Evolutionary conservation across 1,284 basidiomycete species (phyloP), one percentile per base, ranked within the genome.

Genomic region (Cryptococcus sp.): DNA sequence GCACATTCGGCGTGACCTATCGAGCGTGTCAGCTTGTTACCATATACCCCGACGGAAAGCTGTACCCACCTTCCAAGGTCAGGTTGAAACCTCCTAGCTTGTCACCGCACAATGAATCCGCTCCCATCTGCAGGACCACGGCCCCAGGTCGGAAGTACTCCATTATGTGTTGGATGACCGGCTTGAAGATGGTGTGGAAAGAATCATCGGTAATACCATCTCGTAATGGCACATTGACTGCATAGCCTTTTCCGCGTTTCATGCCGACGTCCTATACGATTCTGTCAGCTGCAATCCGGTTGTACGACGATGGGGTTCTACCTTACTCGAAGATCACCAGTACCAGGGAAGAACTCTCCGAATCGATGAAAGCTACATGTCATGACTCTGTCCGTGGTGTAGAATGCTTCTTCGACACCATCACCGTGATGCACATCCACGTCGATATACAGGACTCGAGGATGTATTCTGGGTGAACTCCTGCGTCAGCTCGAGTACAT

Each of bases 401-500:
- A 98, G 81, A 99, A 99, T 1, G 95, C 96, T 75, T 99, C 95
- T 72, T 99, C 95, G 39, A 99, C 95, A 19, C 95, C 96, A 73
- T 99, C 96, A 7, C 95, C 95, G 60, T 99, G 95, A 76, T 98
- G 95, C 57, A 93, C 93, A 78, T 99, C 95, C 57, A 99, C 95
- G 78, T 99, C 95, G 74, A 99, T 90, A 78, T 99, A 99, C 23
- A 99, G 82, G 2, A 99, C 94, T 56, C 96, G 89, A 0, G 90
- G 86, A 71, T 86, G 84, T 63, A 81, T 81, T 19, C 83, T 81
- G 59, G 23, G 39, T 17, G n/a, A 23, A 23, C 10, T 40, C 39
- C 20, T n/a, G 17, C 48, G 53, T 56, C 38, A 50, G 40, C 46
- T 23, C 4, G 13, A 35, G 16, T n/a, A n/a, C n/a, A n/a, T n/a